Evolutionary conservation across 352 stramenopile species (phyloP).

Genomic region (Phytophthora cryptogea): DNA sequence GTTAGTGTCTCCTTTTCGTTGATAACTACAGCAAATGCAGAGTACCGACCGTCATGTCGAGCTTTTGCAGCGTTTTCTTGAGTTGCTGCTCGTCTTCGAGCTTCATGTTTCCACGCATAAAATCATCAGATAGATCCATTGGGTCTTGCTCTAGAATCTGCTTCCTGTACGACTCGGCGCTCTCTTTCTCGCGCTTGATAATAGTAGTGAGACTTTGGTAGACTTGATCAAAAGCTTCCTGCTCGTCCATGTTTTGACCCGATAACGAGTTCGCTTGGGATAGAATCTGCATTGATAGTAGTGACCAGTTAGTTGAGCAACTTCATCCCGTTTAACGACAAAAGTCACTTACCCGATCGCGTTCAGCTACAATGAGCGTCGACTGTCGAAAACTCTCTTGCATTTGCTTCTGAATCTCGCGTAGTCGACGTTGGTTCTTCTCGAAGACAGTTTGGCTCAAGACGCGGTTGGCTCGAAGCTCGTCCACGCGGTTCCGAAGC

Average conservation of each 20-base stretch:
- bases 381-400: slow-evolving; percentile 72
- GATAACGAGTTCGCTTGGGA: slow-evolving; percentile 71
- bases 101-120: slow-evolving; percentile 74
- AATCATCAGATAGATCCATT: slow-evolving; percentile 68
- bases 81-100: slow-evolving; percentile 79
- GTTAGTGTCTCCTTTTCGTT: background rate
- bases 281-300: slow-evolving; percentile 42
- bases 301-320: background rate
- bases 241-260: slow-evolving; percentile 73
- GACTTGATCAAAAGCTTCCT: slow-evolving; percentile 76
- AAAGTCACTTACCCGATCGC: slow-evolving; percentile 50
- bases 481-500: slow-evolving; percentile 58
- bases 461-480: slow-evolving; percentile 62
- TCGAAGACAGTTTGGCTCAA: slow-evolving; percentile 78
- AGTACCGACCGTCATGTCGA: slow-evolving; percentile 55
- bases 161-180: slow-evolving; percentile 76
- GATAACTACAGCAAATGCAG: background rate
- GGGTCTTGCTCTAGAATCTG: slow-evolving; percentile 78
- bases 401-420: slow-evolving; percentile 79
- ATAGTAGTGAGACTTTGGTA: slow-evolving; percentile 72
- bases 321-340: background rate
- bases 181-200: slow-evolving; percentile 77
- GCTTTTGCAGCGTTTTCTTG: slow-evolving; percentile 63
- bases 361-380: slow-evolving; percentile 73
- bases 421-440: slow-evolving; percentile 78